phyloP scores from a whole-genome alignment of 2,329 filamentous ascomycete species.

The Huntiella savannae region DNA sequence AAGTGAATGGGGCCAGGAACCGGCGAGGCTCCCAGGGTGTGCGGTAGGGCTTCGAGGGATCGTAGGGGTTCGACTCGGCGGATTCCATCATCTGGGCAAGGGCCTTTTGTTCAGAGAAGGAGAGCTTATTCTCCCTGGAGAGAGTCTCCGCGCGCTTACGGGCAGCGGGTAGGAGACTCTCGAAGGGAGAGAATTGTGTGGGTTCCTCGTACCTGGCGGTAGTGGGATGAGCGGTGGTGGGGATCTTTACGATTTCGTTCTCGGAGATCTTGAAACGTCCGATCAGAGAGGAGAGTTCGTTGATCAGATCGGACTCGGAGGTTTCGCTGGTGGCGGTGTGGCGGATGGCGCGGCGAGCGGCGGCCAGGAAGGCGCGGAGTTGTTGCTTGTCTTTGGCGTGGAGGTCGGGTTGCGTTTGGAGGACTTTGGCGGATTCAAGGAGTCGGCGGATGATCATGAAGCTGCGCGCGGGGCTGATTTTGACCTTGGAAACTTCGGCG shows the following conservation, averaged over 20 bases:
- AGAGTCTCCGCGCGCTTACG: slow-evolving; percentile 18
- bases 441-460: slow-evolving; percentile 27
- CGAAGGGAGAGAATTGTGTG: slow-evolving; percentile 9
- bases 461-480: background rate
- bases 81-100: slow-evolving; percentile 39
- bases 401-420: slow-evolving; percentile 30
- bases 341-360: slow-evolving; percentile 41
- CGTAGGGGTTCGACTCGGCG: slow-evolving; percentile 57
- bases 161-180: slow-evolving; percentile 4
- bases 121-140: slow-evolving; percentile 19
- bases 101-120: slow-evolving; percentile 31
- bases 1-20: slow-evolving; percentile 83
- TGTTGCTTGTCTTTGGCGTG: slow-evolving; percentile 56
- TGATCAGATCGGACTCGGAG: slow-evolving; percentile 29
- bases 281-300: slow-evolving; percentile 34
- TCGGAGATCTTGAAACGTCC: slow-evolving; percentile 24
- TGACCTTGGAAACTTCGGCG: slow-evolving; percentile 11
- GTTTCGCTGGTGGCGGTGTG: slow-evolving; percentile 17
- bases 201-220: slow-evolving; percentile 6
- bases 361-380: slow-evolving; percentile 51
- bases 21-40: slow-evolving; percentile 79
- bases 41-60: slow-evolving; percentile 62
- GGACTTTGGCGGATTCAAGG: slow-evolving; percentile 36
- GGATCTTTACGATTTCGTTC: slow-evolving; percentile 10
- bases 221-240: slow-evolving; percentile 9